These are phyloP conservation scores for Aspergillus tanneri DNA, from an alignment of 2,329 filamentous ascomycete genomes.

Conservation along the genomic window DNA sequence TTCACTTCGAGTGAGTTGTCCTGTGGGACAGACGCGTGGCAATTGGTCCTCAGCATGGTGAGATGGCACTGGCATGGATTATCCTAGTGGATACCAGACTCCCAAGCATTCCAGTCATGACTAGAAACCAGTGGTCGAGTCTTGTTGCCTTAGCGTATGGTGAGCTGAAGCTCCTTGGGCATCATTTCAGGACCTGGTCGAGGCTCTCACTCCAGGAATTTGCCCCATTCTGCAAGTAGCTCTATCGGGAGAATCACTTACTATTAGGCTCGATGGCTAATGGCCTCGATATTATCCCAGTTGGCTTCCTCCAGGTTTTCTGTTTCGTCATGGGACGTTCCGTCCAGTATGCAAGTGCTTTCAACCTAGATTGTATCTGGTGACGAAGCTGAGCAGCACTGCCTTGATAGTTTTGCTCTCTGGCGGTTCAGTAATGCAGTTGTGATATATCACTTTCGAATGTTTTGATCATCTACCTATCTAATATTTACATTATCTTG, in stretches of 20 bases:
- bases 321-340: not conserved
- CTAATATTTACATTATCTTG: not conserved
- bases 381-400: not conserved
- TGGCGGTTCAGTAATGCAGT: not conserved
- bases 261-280: not conserved
- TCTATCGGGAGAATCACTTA: not conserved
- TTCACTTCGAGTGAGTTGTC: slow-evolving; percentile 7
- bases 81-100: not conserved
- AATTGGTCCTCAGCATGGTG: not conserved
- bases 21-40: not conserved
- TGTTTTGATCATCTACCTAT: not conserved
- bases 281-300: not conserved
- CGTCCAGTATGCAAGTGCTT: not conserved
- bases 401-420: not conserved
- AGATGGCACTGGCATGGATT: not conserved
- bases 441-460: not conserved
- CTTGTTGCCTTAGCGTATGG: not conserved
- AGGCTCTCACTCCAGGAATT: not conserved
- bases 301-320: not conserved
- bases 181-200: not conserved
- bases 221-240: not conserved
- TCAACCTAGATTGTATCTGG: not conserved
- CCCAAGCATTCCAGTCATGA: not conserved
- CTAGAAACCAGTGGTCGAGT: not conserved
- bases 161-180: not conserved